Conservation (phyloP, 768 basidiomycete genomes). For the Pulveroboletus sp. region DNA sequence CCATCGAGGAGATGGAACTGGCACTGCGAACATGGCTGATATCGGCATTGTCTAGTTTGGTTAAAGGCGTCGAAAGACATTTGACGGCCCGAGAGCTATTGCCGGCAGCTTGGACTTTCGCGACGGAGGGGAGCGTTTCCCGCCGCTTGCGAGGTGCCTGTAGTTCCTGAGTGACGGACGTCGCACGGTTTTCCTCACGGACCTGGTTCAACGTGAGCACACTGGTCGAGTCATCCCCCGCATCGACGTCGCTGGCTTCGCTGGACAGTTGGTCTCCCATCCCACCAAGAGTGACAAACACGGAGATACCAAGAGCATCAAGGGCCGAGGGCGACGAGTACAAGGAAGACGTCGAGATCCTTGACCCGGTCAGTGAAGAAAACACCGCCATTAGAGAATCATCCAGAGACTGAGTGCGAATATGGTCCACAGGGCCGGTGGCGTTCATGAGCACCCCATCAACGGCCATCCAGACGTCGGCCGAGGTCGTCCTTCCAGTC, state of each 20-base stretch:
- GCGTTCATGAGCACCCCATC: constrained; percentile 17
- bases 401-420: neutral
- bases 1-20: constrained; percentile 25
- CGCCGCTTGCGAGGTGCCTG: constrained; percentile 12
- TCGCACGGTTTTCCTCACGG: constrained; percentile 1
- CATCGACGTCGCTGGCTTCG: neutral
- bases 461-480: constrained; percentile 23
- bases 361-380: neutral
- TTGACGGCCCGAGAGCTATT: constrained; percentile 6
- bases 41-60: constrained; percentile 12
- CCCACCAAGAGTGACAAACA: constrained; percentile 10
- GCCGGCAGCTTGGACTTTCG: neutral
- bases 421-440: constrained; percentile 8
- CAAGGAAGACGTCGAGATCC: constrained; percentile 3
- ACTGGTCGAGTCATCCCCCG: neutral
- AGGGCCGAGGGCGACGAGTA: constrained; percentile 15
- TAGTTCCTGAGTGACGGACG: neutral
- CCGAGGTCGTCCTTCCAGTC: constrained; percentile 1
- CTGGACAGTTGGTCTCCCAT: neutral
- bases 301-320: constrained; percentile 17
- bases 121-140: constrained; percentile 10
- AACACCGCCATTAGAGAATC: neutral
- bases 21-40: constrained; percentile 12
- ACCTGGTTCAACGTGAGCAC: neutral
- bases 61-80: constrained; percentile 15